Evolutionary conservation across 805 yeast genomes (phyloP), one percentile per base, ranked within the genome.

Genomic region (Candida loeiensis): DNA sequence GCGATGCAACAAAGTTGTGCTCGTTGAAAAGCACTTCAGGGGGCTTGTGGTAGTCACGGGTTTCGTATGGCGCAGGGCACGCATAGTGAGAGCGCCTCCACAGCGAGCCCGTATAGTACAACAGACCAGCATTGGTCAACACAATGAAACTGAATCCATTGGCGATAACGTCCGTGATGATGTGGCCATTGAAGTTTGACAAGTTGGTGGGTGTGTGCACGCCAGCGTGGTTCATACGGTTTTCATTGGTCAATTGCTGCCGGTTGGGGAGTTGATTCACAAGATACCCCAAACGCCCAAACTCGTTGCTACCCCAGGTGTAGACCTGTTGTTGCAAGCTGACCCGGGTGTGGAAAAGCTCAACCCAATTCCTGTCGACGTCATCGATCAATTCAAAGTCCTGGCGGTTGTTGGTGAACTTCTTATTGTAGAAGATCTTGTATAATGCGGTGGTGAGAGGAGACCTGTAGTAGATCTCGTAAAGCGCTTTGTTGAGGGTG

Each of bases 101-200:
- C 30, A 45, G 42, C 7, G 48, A 39, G 0, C 84, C 87, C 4
- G 83, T 75, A 22, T 67, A 68, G 55, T 68, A 82, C 4, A 84
- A 53, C 4, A 71, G 62, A 1, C 90, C 89, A 1, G 68, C 56
- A 20, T 68, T 66, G 0, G 83, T 73, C 25, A 83, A 59, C 2
- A 83, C 61, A 37, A 79, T 78, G 45, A 80, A 77, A 3, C 80
- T 73, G 51, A 71, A 82, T 1, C 91, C 91, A 21, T 84, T 84
- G 6, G 80, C 79, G 17, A 75, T 64, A 1, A 82, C 62, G 47
- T 77, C 81, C 1, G 70, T 52, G 1, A 75, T 54, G 2, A 61
- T 46, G 17, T 54, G 46, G 3, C 61, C 53, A 4, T 63, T 56
- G 32, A 77, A 59, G 2, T 60, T 58, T 2, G 58, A 47, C 3